phyloP scores from a whole-genome alignment of 1,139 yeast genomes.

The Hyphopichia pseudoburtonii region DNA sequence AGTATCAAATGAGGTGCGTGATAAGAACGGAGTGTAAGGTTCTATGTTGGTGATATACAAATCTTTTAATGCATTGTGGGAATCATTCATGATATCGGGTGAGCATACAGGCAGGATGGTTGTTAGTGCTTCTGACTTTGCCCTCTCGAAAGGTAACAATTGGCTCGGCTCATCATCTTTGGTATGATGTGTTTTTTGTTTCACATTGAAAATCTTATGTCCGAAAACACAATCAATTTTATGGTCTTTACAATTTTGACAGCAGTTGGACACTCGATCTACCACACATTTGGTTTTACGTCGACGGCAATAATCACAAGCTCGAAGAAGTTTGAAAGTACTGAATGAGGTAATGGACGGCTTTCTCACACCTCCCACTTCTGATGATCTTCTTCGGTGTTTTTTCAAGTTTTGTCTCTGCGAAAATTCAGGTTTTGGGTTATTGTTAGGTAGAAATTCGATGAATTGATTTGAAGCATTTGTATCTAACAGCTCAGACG shows the following conservation, averaged over 20 bases:
- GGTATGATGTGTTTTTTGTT: too few species aligned
- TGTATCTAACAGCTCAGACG: too few species aligned
- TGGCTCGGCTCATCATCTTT: too few species aligned
- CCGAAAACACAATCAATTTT: conserved; percentile 17
- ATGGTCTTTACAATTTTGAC: conserved; percentile 18
- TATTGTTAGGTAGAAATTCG: too few species aligned
- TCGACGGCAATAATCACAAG: conserved; percentile 19
- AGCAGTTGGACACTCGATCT: conserved; percentile 8
- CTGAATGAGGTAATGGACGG: background rate
- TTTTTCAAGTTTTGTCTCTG: background rate
- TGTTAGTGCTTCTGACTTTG: too few species aligned
- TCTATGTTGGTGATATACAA: conserved; percentile 15
- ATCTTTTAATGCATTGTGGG: background rate
- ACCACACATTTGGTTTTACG: conserved; percentile 21
- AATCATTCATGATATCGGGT: background rate
- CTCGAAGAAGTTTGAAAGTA: conserved; percentile 16
- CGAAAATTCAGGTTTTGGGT: too few species aligned
- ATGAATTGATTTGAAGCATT: too few species aligned
- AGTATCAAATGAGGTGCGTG: conserved; percentile 11
- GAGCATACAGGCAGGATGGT: too few species aligned
- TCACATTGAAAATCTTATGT: conserved; percentile 14
- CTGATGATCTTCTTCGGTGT: background rate
- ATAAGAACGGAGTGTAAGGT: conserved; percentile 20
- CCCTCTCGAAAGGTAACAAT: too few species aligned
- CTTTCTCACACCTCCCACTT: too few species aligned